Evolutionary conservation across 75 land plant species (phyloP), one percentile per base, ranked within the genome.

Genomic region (Pinus tabuliformis): DNA sequence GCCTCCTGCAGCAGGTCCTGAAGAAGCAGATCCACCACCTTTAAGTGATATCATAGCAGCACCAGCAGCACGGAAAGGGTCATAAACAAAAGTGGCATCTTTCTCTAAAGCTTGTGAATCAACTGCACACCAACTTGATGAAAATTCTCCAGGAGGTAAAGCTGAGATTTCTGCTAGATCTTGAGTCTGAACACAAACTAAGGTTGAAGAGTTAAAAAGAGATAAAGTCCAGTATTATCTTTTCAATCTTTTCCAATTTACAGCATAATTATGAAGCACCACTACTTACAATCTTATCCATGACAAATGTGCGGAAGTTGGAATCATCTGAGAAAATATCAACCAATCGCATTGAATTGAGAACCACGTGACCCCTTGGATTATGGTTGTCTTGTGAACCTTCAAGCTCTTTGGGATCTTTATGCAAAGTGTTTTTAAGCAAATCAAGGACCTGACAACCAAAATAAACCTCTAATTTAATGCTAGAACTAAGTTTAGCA

Each of bases 321-420:
- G 99, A 96, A 87, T 96, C 99, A 82, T 96, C 99, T 18, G 99
- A 96, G 60, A 96, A 89, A 60, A 94, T 86, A 84, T 96, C 99
- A 79, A 89, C 95, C 73, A 96, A 78, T 21, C 99, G 97, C 91
- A 96, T 79, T 30, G 98, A 82, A 82, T 95, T 92, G 21, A 94
- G 87, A 72, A 90, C 85, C 72, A 92, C 45, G 56, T 86, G 68
- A 73, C 99, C 95, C 78, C 39, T 87, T 62, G 96, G 93, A 22
- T 86, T 83, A 13, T 64, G 73, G 56, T 60, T 85, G 7, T 81
- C 76, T n/a, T 74, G 74, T n/a, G 70, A 70, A 73, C 64, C 58
- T 65, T 64, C 64, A 72, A 60, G 62, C 54, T 73, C 71, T 72
- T 73, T 82, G 45, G 81, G 77, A 56, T 89, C 77, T 77, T 70